Evolutionary conservation across 2,329 filamentous ascomycete genomes (phyloP), one percentile per base, ranked within the genome.

Genomic region (Bimuria novae-zelandiae): DNA sequence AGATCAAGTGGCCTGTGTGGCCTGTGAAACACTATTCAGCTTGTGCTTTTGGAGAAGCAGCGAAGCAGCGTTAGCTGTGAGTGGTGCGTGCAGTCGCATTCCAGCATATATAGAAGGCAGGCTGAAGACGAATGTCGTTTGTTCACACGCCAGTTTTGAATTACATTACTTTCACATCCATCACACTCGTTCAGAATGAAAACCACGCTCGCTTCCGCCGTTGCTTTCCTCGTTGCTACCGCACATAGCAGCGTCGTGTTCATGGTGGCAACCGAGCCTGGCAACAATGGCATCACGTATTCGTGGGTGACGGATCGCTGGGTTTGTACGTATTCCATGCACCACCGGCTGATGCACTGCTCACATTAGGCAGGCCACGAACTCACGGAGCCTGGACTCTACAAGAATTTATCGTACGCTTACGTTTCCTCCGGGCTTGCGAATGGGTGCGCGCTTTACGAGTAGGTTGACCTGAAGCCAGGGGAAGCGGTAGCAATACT

Each of bases 171-270:
- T 27, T 10, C 10, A 27, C 6, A 27, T 27, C 5, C 5, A 27
- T 10, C 10, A 5, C 25, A 27, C 39, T 44, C 87, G 3, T 84
- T 84, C 17, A 52, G 48, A 21, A 58, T 58, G 56, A 58, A 58
- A 48, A 21, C 29, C 25, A 42, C 41, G n/a, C 14, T 55, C 21
- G 23, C 46, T 32, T 42, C 47, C n/a, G 23, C 47, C 27, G 10
- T 55, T 10, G 27, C 43, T 12, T 33, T 53, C 14, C 21, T 52
- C 5, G 46, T 45, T 33, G 35, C 39, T 14, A 22, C 51, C 16
- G 23, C 49, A 4, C 42, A 42, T 4, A 49, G 52, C n/a, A 57
- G 49, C 47, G 50, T 65, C 25, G 54, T 63, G 32, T 62, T 63
- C 42, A 33, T 41, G 5, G 51, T 65, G 25, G 54, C 59, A 10